Conservation (phyloP, 1,284 basidiomycete genomes). For the Athelia psychrophila region DNA sequence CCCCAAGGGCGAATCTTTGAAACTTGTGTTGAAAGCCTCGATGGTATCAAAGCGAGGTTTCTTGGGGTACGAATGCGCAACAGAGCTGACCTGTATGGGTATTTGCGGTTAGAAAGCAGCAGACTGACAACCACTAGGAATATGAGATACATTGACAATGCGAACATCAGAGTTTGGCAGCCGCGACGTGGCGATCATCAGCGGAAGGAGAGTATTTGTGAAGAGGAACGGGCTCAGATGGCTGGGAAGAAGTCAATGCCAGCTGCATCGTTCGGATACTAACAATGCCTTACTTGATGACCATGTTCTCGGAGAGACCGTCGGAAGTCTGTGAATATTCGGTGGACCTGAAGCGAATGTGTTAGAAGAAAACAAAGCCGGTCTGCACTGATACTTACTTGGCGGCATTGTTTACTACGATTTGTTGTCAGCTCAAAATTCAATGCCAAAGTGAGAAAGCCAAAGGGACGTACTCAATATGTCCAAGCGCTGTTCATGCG, state of each 20-base stretch:
- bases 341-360: not conserved
- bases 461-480: no score
- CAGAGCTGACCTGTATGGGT: not conserved
- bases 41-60: not conserved
- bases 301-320: constrained; percentile 32
- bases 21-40: not conserved
- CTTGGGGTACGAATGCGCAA: not conserved
- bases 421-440: not conserved
- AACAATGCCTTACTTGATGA: constrained; percentile 37
- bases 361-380: no score
- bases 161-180: constrained; percentile 45
- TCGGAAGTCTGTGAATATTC: not conserved
- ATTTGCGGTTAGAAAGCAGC: not conserved
- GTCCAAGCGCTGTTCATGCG: no score
- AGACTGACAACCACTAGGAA: not conserved
- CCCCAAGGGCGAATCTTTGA: no score
- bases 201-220: constrained; percentile 42
- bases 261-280: not conserved
- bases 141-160: constrained; percentile 31
- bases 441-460: not conserved
- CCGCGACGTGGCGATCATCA: constrained; percentile 44
- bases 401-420: constrained; percentile 57
- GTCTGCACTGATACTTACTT: constrained; percentile 29
- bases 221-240: constrained; percentile 45
- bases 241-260: constrained; percentile 25